phyloP scores from a whole-genome alignment of 1,139 yeast species.

The Blastobotrys malaysiensis region DNA sequence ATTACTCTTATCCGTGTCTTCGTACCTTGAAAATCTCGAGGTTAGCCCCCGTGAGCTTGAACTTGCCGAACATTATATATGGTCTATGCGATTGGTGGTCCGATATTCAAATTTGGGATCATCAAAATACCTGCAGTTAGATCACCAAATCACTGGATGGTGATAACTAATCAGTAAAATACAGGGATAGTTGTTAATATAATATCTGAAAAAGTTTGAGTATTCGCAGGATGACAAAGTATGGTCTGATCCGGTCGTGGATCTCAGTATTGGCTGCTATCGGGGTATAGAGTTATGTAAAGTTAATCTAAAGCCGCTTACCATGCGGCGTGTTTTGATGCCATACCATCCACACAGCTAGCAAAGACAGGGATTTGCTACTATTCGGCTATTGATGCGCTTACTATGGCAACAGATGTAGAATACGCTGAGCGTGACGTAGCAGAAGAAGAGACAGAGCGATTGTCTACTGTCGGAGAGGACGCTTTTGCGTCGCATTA shows the following conservation, averaged over 20 bases:
- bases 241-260: too few species aligned
- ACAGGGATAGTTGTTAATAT: too few species aligned
- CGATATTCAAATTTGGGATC: not conserved
- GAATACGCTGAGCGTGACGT: not conserved
- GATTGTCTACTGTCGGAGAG: too few species aligned
- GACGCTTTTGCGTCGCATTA: too few species aligned
- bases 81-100: not conserved
- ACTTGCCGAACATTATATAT: slow-evolving; percentile 15
- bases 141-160: too few species aligned
- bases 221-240: too few species aligned
- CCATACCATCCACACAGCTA: not conserved
- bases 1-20: slow-evolving; percentile 26
- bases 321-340: not conserved
- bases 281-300: too few species aligned
- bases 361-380: not conserved
- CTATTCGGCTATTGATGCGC: not conserved
- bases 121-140: too few species aligned
- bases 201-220: too few species aligned
- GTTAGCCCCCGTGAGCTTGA: slow-evolving; percentile 30
- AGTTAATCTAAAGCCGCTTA: not conserved
- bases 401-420: not conserved
- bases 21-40: slow-evolving; percentile 66
- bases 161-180: too few species aligned
- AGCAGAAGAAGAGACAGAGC: not conserved
- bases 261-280: too few species aligned